Evolutionary conservation across 495 filamentous ascomycete genomes (phyloP).

Genomic region (Cladorrhinum samala): DNA sequence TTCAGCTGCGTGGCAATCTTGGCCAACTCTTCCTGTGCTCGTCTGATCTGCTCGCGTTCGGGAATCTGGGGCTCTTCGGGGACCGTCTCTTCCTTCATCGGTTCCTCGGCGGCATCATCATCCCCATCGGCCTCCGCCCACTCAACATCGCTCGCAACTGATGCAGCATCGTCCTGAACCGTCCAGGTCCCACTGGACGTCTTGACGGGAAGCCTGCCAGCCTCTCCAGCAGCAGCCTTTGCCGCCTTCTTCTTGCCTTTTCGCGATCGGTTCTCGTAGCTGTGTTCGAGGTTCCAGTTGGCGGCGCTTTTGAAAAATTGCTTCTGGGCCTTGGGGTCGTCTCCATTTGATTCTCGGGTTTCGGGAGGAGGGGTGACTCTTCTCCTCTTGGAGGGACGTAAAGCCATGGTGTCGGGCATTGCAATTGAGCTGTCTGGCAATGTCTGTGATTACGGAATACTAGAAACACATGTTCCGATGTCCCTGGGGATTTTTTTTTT

Average conservation of each 20-base stretch:
- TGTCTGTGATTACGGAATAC: conserved; percentile 1
- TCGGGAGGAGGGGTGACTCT: conserved; percentile 37
- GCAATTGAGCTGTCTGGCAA: background rate
- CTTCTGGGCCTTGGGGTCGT: conserved; percentile 33
- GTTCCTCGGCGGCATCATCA: conserved; percentile 35
- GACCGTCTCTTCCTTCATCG: conserved; percentile 18
- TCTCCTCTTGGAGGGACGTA: conserved; percentile 39
- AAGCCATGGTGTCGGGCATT: conserved; percentile 27
- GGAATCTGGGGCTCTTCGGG: conserved; percentile 58
- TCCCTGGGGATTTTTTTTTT: conserved; percentile 17
- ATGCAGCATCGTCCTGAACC: conserved; percentile 43
- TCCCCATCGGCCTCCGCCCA: conserved; percentile 47
- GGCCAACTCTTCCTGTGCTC: conserved; percentile 90
- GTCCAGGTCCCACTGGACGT: conserved; percentile 67
- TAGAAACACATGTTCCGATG: background rate
- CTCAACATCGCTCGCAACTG: conserved; percentile 45
- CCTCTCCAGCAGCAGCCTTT: conserved; percentile 35
- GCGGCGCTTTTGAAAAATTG: conserved; percentile 41
- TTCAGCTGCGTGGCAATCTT: conserved; percentile 74
- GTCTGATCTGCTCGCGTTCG: conserved; percentile 67
- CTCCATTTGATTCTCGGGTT: conserved; percentile 16
- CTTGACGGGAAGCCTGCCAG: conserved; percentile 70
- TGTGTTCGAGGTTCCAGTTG: conserved; percentile 83
- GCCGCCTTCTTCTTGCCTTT: conserved; percentile 70
- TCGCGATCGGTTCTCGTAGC: conserved; percentile 75